Evolutionary conservation across 495 filamentous ascomycete genomes (phyloP).

Genomic region (Patellaria atrata): DNA sequence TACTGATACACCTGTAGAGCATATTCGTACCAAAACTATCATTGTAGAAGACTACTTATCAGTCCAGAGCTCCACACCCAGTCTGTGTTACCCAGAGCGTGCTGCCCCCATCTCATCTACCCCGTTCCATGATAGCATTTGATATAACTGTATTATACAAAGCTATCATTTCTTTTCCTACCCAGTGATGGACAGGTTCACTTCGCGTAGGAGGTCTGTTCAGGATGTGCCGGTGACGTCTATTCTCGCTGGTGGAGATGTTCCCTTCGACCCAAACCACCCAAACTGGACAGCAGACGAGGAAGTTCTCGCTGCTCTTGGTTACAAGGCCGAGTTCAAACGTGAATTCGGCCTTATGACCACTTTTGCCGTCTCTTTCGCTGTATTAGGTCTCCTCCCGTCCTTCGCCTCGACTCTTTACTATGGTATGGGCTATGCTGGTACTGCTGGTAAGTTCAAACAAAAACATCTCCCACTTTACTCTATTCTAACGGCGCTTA

Average conservation of each 20-base stretch:
- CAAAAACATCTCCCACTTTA: constrained; percentile 1
- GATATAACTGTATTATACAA: too few species aligned
- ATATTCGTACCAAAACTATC: too few species aligned
- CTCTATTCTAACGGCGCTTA: constrained; percentile 2
- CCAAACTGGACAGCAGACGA: constrained; percentile 45
- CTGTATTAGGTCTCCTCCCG: constrained; percentile 58
- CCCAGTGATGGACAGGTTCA: too few species aligned
- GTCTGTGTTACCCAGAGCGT: too few species aligned
- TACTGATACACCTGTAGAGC: too few species aligned
- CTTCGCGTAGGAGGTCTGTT: constrained; percentile 25
- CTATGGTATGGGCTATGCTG: constrained; percentile 74
- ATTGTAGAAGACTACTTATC: too few species aligned
- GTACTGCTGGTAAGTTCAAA: constrained; percentile 37
- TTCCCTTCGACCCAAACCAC: constrained; percentile 40
- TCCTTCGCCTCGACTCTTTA: constrained; percentile 61
- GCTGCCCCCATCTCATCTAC: too few species aligned
- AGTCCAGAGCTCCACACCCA: too few species aligned
- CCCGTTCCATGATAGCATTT: too few species aligned
- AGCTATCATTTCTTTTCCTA: too few species aligned
- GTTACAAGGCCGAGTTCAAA: constrained; percentile 72
- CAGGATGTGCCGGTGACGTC: constrained; percentile 50
- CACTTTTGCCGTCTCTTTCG: constrained; percentile 66
- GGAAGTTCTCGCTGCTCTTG: constrained; percentile 52
- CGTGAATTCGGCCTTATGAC: constrained; percentile 74
- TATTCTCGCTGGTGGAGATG: constrained; percentile 48